Base-by-base conservation (phyloP, 179 eudicot species). In the Actinidia chinensis region DNA sequence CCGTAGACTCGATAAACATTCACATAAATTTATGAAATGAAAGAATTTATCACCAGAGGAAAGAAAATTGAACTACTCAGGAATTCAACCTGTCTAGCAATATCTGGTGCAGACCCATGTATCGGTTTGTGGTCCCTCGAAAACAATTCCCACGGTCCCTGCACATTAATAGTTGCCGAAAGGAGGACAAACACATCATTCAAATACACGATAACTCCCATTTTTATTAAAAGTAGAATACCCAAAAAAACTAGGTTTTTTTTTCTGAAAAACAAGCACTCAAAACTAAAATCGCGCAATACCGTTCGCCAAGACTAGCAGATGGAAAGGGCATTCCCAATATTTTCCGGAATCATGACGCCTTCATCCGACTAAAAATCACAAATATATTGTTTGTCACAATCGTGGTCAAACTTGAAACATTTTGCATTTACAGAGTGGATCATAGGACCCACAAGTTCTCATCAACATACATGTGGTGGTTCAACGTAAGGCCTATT, bases 101-200 rank as follows among this genome's bases (percentile, higher is more conserved):
- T 95, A 83, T 93, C 97, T 72, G 98, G 98, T 79, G 97, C 98
- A 75, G 97, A 95, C 76, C 98, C 98, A 74, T 95, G 98, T 79
- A 94, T 94, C 25, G 98, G 97, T 85, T 93, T 97, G 78, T n/a
- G n/a, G n/a, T n/a, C n/a, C n/a, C n/a, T n/a, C n/a, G n/a, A n/a
- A n/a, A 91, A 94, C 23, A 94, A 78, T 67, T 97, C 98, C n/a
- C n/a, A n/a, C 81, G 98, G 98, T 76, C 98, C n/a, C 98, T 94
- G 65, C 36, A 80, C 0, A 76, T 17, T 48, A 59, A 59, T 71
- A 71, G 71, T 48, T 25, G 22, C 50, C 79, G 25, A 20, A 73
- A 56, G 44, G 25, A 56, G n/a, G 20, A 54, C 22, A 71, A 71
- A 12, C n/a, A 43, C n/a, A 58, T 40, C 28, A 61, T 43, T 23